Base-by-base conservation (phyloP, 2,329 filamentous ascomycete species). In the Colletotrichum lupini region DNA sequence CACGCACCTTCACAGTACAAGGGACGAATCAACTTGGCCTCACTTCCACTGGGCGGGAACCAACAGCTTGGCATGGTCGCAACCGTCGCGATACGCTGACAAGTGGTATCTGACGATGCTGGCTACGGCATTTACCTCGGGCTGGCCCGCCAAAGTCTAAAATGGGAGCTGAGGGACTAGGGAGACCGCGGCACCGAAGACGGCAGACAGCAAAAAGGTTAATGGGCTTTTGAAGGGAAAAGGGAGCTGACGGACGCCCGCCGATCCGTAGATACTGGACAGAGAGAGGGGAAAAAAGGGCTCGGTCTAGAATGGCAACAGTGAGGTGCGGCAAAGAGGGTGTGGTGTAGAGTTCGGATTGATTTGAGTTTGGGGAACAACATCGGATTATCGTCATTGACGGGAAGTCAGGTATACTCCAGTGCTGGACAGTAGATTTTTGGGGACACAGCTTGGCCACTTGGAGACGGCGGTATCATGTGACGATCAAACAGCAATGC, bases 271-370 rank as follows among this genome's bases (percentile, higher is more conserved):
- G 24, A 22, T 9, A 46, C 14, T 42, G 42, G 30, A 46, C 16
- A 46, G 42, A 46, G 42, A 46, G 6, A 9, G 6, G 6, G 6
- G 0, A 3, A 30, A 9, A 56, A 52, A 46, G 59, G 22, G 58
- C 58, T 26, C 32, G 35, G 60, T 56, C 70, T 65, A 52, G 60
- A 57, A 61, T 72, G 19, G 3, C 24, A n/a, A 6, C 8, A 30
- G 49, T 9, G n/a, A 57, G 59, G 32, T 16, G 22, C 8, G 22
- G 16, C 7, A 14, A 9, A 46, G 12, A 16, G 53, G 32, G 53
- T 69, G 26, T 32, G 24, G 3, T 60, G 56, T 28, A 49, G 59
- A 73, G 71, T 73, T 73, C 71, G 67, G 71, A 73, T 70, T 73
- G 16, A 52, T 59, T 62, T 73, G 67, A 64, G 67, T 73, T 37